Conservation (phyloP, 371 early-diverging fungal genomes). For the Phascolomyces articulosus region DNA sequence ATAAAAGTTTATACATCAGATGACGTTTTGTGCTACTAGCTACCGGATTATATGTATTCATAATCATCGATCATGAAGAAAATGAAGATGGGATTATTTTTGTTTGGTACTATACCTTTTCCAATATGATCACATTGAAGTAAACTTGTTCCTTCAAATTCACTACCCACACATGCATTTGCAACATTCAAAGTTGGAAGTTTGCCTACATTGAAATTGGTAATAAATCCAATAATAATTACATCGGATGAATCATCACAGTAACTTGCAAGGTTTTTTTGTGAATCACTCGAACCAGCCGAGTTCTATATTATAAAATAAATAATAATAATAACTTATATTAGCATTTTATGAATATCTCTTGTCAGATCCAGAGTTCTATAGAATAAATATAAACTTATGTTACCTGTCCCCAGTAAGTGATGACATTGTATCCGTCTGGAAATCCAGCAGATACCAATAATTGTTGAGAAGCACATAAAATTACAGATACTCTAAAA, state of each 20-base stretch:
- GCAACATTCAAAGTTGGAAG: constrained; percentile 22
- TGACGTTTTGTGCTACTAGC: too few relatives aligned
- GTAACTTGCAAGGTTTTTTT: constrained; percentile 20
- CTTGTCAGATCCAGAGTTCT: too few relatives aligned
- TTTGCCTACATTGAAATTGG: constrained; percentile 20
- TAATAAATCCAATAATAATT: constrained; percentile 21
- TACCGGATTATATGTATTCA: too few relatives aligned
- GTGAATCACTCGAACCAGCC: constrained; percentile 9
- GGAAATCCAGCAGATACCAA: constrained; percentile 10
- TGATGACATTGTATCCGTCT: constrained; percentile 10
- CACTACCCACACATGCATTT: constrained; percentile 24
- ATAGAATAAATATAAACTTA: too few relatives aligned
- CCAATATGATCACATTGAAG: constrained; percentile 58
- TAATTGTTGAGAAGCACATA: neutral
- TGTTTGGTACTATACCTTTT: constrained; percentile 15
- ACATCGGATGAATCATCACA: constrained; percentile 31
- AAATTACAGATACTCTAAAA: neutral
- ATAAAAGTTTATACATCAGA: neutral
- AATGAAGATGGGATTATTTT: too few relatives aligned
- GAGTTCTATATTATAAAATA: constrained; percentile 17
- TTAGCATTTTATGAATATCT: neutral
- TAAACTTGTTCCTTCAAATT: constrained; percentile 29
- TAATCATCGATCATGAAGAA: too few relatives aligned
- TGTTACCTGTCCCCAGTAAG: constrained; percentile 24
- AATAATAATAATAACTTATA: neutral